phyloP scores from a whole-genome alignment of 768 basidiomycete species.

The Favolaschia claudopus region DNA sequence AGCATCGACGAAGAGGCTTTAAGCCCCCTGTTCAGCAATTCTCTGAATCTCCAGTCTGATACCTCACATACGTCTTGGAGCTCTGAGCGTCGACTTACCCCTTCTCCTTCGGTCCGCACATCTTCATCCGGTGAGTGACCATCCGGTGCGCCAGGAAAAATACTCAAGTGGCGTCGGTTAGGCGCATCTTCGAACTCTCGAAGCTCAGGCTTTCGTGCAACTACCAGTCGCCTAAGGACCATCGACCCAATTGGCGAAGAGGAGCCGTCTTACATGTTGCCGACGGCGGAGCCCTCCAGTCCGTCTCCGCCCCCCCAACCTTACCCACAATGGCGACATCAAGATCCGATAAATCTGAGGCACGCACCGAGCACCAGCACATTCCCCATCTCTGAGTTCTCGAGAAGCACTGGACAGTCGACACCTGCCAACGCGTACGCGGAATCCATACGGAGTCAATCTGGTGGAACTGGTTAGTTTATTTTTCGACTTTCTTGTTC shows the following conservation, averaged over 20 bases:
- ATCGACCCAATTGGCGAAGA: slow-evolving; percentile 23
- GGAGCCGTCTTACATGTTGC: not conserved
- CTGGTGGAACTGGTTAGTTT: slow-evolving; percentile 11
- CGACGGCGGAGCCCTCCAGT: not conserved
- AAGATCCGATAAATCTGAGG: not conserved
- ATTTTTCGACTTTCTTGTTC: not conserved
- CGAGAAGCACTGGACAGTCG: not conserved
- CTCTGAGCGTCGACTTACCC: slow-evolving; percentile 8
- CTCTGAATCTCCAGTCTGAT: slow-evolving; percentile 19
- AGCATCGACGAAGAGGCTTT: slow-evolving; percentile 22
- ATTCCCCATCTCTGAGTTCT: slow-evolving; percentile 12
- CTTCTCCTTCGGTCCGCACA: slow-evolving; percentile 23
- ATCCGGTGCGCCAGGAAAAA: too few species aligned
- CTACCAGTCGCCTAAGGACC: not conserved
- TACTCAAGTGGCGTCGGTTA: too few species aligned
- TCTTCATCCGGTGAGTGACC: slow-evolving; percentile 26
- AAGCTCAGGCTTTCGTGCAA: slow-evolving; percentile 5
- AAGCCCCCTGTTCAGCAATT: slow-evolving; percentile 21
- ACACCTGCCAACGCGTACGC: slow-evolving; percentile 8
- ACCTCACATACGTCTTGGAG: slow-evolving; percentile 22
- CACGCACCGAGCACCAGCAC: slow-evolving; percentile 9
- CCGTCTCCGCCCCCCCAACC: slow-evolving; percentile 8
- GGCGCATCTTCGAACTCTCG: slow-evolving; percentile 23
- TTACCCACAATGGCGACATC: not conserved
- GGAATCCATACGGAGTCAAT: slow-evolving; percentile 21